Evolutionary conservation across 305 asterid genomes (phyloP), one percentile per base, ranked within the genome.

Genomic region (Plantago coronopus): DNA sequence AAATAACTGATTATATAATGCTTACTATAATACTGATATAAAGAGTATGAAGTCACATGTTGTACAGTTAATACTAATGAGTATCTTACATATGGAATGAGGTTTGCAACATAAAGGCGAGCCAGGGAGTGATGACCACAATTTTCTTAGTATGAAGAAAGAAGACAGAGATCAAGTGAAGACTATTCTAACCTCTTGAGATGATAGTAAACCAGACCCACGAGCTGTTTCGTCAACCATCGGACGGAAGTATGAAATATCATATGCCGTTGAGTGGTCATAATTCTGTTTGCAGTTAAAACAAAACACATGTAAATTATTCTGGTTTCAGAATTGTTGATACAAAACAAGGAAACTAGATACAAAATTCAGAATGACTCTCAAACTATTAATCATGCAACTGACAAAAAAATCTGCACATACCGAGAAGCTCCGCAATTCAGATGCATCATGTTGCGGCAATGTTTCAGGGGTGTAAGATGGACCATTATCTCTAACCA

Each of bases 361-460:
- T 31, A 25, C 23, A 31, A 54, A 25, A 29, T 12, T n/a, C 25
- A 12, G 17, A 4, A n/a, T 16, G 43, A 61, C 25, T n/a, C 46
- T 0, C 20, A 14, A 29, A 31, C 12, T 16, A 51, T 38, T 16
- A 62, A 20, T 48, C 43, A 63, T 23, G 7, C 27, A 42, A 25
- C 54, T 23, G 17, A 48, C 16, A 17, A 42, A 67, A 21, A 60
- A 37, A 61, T 17, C 43, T 47, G 21, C 54, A 79, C 96, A 83
- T 73, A 89, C 99, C 50, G 95, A 79, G 67, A 93, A 89, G 80
- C 79, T 83, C 5, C 87, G 76, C 74, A 89, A 73, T 64, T 79
- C 95, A 48, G 96, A 65, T 62, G 83, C 65, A 69, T 79, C 91
- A 63, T 79, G 95, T 62, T 76, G 90, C 71, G 83, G 96, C 59